These are phyloP conservation scores for Protea cynaroides DNA, from an alignment of 164 flowering plant species.

Conservation along the genomic window DNA sequence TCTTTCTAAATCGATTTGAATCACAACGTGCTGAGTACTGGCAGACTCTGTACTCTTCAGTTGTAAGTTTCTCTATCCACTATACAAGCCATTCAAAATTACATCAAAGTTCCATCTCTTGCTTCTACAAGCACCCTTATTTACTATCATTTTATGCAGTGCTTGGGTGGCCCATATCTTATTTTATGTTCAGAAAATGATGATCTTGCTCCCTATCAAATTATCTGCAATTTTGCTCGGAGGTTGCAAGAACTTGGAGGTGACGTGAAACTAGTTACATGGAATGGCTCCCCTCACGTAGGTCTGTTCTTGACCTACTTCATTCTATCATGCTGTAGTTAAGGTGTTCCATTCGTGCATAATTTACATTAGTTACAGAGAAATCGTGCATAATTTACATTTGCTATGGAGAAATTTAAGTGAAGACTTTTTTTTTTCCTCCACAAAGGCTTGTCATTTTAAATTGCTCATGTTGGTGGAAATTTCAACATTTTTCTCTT, in stretches of 20 bases:
- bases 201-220: constrained; percentile 75
- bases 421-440: too few species aligned
- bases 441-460: too few species aligned
- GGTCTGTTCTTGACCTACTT: constrained; percentile 48
- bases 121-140: constrained; percentile 7
- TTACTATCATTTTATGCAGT: constrained; percentile 36
- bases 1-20: constrained; percentile 77
- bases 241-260: constrained; percentile 71
- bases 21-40: constrained; percentile 94
- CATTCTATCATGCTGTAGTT: background rate
- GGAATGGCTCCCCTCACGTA: constrained; percentile 73
- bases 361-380: too few species aligned
- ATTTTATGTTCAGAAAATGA: constrained; percentile 81
- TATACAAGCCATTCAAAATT: background rate
- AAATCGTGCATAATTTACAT: too few species aligned
- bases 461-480: too few species aligned
- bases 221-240: constrained; percentile 64
- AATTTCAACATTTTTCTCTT: too few species aligned
- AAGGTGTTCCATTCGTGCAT: too few species aligned
- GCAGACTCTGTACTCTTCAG: constrained; percentile 85
- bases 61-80: constrained; percentile 47
- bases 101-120: too few species aligned
- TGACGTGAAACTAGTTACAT: constrained; percentile 70
- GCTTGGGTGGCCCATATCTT: constrained; percentile 69
- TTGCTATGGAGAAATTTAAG: too few species aligned